Percentiles rank a stretch among this genome's conserved stretches.
Conservation (phyloP, 371 early-diverging fungal species). For the Saksenaea vasiformis region DNA sequence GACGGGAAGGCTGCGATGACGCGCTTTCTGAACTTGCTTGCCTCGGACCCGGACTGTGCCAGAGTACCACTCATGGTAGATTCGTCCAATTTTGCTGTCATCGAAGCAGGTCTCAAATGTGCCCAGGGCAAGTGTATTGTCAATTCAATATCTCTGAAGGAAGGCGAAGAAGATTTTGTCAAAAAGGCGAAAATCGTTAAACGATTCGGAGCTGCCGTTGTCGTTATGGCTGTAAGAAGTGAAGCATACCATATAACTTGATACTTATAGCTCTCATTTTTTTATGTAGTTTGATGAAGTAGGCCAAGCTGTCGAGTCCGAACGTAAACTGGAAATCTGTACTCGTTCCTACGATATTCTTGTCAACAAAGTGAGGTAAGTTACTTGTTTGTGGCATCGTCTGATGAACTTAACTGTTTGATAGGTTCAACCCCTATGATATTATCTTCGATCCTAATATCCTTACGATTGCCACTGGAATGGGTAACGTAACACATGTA, state of each 20-base stretch:
- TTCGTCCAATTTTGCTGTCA: constrained; percentile 96
- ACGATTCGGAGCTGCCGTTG: constrained; percentile 93
- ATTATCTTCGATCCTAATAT: constrained; percentile 97
- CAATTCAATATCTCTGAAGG: constrained; percentile 93
- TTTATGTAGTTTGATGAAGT: constrained; percentile 82
- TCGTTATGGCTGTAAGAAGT: constrained; percentile 88
- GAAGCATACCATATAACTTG: neutral
- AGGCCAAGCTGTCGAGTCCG: constrained; percentile 86
- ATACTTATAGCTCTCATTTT: neutral
- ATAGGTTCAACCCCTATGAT: constrained; percentile 81
- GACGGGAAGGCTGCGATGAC: constrained; percentile 93
- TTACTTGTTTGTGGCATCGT: neutral
- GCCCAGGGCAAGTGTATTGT: constrained; percentile 96
- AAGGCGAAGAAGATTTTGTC: constrained; percentile 91
- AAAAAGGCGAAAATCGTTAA: constrained; percentile 84
- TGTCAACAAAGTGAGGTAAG: constrained; percentile 74
- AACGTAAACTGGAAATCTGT: constrained; percentile 89
- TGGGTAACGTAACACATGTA: constrained; percentile 42
- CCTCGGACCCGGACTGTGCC: constrained; percentile 94
- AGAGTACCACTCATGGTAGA: constrained; percentile 90
- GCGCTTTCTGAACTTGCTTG: constrained; percentile 86
- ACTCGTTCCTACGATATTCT: constrained; percentile 87
- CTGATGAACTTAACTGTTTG: neutral
- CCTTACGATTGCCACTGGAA: constrained; percentile 92
- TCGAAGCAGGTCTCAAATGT: constrained; percentile 92